These are phyloP conservation scores for Trypanosoma scelopori DNA, from an alignment of 208 protist species.

Conservation along the genomic window DNA sequence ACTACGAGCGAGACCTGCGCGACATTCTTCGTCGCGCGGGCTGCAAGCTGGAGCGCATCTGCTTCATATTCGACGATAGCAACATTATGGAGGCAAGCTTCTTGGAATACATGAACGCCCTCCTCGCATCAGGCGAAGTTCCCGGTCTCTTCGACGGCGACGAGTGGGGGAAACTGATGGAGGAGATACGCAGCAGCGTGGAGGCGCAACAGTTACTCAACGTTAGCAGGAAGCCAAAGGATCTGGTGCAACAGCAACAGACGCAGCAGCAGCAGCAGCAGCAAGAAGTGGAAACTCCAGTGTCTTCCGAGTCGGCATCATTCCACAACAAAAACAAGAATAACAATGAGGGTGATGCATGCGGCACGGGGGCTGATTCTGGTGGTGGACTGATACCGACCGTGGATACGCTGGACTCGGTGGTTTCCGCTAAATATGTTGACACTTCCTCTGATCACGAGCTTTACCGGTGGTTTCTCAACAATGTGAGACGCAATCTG, in stretches of 20 bases:
- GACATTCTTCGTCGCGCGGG: conserved; percentile 94
- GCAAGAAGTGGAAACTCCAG: no score
- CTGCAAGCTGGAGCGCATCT: conserved; percentile 97
- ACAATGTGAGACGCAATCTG: conserved; percentile 96
- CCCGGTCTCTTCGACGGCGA: conserved; percentile 99
- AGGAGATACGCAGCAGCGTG: conserved; percentile 69
- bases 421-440: conserved; percentile 45
- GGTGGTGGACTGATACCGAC: conserved; percentile 2
- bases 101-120: conserved; percentile 99
- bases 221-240: conserved; percentile 11
- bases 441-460: conserved; percentile 90
- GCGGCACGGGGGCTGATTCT: not conserved
- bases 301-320: not conserved
- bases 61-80: conserved; percentile 99
- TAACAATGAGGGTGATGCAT: not conserved
- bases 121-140: conserved; percentile 98
- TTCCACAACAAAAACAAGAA: not conserved
- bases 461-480: conserved; percentile 96
- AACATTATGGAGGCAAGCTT: conserved; percentile 98
- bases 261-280: no score
- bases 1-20: conserved; percentile 99
- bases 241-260: conserved; percentile 4
- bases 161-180: conserved; percentile 95
- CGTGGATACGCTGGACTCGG: conserved; percentile 7
- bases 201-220: conserved; percentile 30